Base-by-base conservation (phyloP, 805 yeast genomes). In the Kuraishia floccosa region DNA sequence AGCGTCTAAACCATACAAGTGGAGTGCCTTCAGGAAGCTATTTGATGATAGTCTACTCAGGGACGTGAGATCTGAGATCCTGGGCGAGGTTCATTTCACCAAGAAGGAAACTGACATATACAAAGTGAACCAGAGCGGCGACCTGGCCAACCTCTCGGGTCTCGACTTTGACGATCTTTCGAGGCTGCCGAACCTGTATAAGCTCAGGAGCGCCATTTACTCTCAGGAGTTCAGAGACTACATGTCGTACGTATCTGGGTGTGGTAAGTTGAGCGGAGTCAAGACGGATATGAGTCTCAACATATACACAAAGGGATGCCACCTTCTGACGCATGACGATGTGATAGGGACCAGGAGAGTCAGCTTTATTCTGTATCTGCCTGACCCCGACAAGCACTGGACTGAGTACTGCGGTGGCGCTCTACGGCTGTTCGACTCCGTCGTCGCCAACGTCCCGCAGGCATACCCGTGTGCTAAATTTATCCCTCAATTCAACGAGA, bases 31-130 rank as follows among this genome's bases (percentile, higher is more conserved):
- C 29, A 63, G 60, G 15, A 68, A 75, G 21, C 58, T 91, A 28
- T 65, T 91, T 25, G 72, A 87, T 48, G 94, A 89, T 40, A 70
- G 74, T 2, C 56, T 93, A 24, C 57, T 91, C 32, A 61, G 91
- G 38, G 66, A 69, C 19, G 97, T 93, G 2, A 68, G 97, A 30
- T 71, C 72, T 35, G 98, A 91, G 52, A 86, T 93, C 17, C 68
- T 83, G 40, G 57, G 65, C 3, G 80, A 86, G 46, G 78, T 91
- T 38, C 91, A 83, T 27, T 91, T 93, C 62, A 86, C 97, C 7
- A 74, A 77, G 43, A 91, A 93, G 53, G 99, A 93, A 54, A 91
- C 99, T 0, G 99, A 91, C 50, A 91, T 91, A 39, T 91, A 91
- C 56, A 87, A 84, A 52, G 94, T 89, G 19, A 76, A 57, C 58